A percentile compares a stretch with the other conserved stretches of the same genome.
phyloP scores from a whole-genome alignment of 768 basidiomycete genomes.

The Suillus cothurnatus region DNA sequence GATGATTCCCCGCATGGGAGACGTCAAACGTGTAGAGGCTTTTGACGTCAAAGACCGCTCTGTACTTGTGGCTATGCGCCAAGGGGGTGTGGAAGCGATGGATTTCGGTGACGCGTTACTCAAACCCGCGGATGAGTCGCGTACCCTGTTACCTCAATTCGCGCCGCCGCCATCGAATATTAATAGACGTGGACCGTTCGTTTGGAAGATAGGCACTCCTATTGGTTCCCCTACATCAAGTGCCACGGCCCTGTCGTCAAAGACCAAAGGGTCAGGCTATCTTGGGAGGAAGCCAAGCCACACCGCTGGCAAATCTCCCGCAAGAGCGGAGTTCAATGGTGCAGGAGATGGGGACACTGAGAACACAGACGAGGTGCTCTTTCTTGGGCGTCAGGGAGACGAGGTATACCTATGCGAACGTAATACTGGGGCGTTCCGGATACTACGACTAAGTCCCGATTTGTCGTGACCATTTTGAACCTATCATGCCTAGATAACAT shows the following conservation, averaged over 20 bases:
- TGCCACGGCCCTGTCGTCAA: conserved; percentile 43
- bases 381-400: conserved; percentile 75
- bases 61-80: conserved; percentile 82
- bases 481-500: conserved; percentile 6
- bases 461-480: conserved; percentile 13
- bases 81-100: conserved; percentile 82
- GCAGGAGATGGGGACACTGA: conserved; percentile 50
- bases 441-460: conserved; percentile 64
- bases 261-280: conserved; percentile 39
- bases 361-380: conserved; percentile 73
- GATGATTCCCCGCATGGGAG: conserved; percentile 58
- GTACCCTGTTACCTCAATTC: conserved; percentile 72
- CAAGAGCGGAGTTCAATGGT: conserved; percentile 52
- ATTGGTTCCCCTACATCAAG: conserved; percentile 45
- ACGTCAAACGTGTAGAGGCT: conserved; percentile 81
- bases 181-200: conserved; percentile 72
- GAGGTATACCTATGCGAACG: conserved; percentile 84
- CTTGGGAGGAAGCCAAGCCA: conserved; percentile 52
- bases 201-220: conserved; percentile 83
- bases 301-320: conserved; percentile 48
- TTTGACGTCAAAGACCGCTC: conserved; percentile 78
- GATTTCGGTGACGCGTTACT: conserved; percentile 80
- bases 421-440: conserved; percentile 70
- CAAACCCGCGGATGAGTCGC: conserved; percentile 78
- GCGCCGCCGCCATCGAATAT: conserved; percentile 58